phyloP scores from a whole-genome alignment of 352 stramenopile genomes.

The Thalassiosira livingstoniorum region DNA sequence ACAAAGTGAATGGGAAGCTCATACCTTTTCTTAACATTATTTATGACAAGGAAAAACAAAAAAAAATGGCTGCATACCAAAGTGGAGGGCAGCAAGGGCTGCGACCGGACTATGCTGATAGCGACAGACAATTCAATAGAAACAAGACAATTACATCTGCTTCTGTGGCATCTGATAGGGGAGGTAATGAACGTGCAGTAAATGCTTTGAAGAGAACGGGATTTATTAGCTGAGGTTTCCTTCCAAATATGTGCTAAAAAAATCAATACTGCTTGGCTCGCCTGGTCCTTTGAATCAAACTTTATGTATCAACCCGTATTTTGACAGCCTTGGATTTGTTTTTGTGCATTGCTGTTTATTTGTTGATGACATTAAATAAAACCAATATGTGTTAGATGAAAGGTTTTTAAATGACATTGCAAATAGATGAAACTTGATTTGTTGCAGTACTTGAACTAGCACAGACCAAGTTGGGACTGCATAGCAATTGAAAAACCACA shows the following conservation, averaged over 20 bases:
- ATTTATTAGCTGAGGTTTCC: slow-evolving; percentile 46
- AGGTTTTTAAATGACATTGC: too few relatives aligned
- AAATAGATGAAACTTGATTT: too few relatives aligned
- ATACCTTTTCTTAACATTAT: slow-evolving; percentile 24
- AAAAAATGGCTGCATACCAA: slow-evolving; percentile 34
- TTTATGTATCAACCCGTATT: slow-evolving; percentile 56
- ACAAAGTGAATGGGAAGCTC: slow-evolving; percentile 9
- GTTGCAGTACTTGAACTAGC: too few relatives aligned
- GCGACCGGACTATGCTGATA: slow-evolving; percentile 46
- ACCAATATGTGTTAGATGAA: too few relatives aligned
- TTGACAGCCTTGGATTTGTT: too few relatives aligned
- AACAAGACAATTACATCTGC: slow-evolving; percentile 18
- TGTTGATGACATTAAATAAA: too few relatives aligned
- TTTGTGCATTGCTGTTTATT: too few relatives aligned
- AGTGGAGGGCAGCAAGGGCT: slow-evolving; percentile 32
- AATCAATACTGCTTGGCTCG: slow-evolving; percentile 44
- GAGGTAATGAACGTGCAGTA: slow-evolving; percentile 47
- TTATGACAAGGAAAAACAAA: slow-evolving; percentile 50
- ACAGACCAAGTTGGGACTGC: too few relatives aligned
- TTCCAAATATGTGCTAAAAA: slow-evolving; percentile 6
- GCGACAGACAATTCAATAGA: slow-evolving; percentile 33
- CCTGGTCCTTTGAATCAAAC: slow-evolving; percentile 51
- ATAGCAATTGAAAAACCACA: too few relatives aligned
- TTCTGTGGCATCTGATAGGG: slow-evolving; percentile 42
- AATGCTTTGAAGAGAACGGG: slow-evolving; percentile 45